Evolutionary conservation across 768 basidiomycete species (phyloP).

Genomic region (Lactarius sanguifluus): DNA sequence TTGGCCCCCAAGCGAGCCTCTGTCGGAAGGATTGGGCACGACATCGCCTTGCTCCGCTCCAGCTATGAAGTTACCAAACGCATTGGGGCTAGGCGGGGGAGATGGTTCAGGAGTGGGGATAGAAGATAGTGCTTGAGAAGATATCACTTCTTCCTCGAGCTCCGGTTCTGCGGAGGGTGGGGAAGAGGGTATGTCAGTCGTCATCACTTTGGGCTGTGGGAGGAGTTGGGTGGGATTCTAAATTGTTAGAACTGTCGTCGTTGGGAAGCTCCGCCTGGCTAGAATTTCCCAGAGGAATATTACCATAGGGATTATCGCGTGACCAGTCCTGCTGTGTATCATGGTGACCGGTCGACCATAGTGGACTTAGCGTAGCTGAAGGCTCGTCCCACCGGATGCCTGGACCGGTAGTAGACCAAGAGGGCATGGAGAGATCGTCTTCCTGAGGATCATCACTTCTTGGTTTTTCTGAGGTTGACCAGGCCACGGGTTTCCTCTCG

Average conservation of each 20-base stretch:
- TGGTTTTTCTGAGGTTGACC: conserved; percentile 10
- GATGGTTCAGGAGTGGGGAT: conserved; percentile 16
- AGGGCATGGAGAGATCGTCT: conserved; percentile 55
- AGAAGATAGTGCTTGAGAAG: neutral
- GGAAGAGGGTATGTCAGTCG: neutral
- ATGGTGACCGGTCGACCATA: conserved; percentile 42
- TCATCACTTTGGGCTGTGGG: conserved; percentile 4
- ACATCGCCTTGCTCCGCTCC: conserved; percentile 37
- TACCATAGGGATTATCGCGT: conserved; percentile 43
- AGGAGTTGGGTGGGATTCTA: conserved; percentile 8
- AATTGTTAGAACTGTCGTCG: neutral
- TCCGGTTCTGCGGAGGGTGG: conserved; percentile 3
- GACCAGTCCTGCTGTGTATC: conserved; percentile 33
- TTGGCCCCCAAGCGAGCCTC: conserved; percentile 22
- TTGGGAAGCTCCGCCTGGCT: neutral
- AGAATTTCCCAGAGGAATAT: conserved; percentile 34
- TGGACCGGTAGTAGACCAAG: conserved; percentile 52
- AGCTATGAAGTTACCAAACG: conserved; percentile 59
- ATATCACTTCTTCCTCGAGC: neutral
- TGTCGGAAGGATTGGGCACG: conserved; percentile 42
- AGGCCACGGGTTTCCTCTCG: conserved; percentile 9
- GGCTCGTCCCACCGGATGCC: conserved; percentile 50
- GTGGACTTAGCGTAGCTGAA: conserved; percentile 39
- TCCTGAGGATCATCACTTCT: conserved; percentile 42
- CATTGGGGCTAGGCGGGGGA: conserved; percentile 47